phyloP scores from a whole-genome alignment of 768 basidiomycete genomes.

The Gymnopilus dilepis region DNA sequence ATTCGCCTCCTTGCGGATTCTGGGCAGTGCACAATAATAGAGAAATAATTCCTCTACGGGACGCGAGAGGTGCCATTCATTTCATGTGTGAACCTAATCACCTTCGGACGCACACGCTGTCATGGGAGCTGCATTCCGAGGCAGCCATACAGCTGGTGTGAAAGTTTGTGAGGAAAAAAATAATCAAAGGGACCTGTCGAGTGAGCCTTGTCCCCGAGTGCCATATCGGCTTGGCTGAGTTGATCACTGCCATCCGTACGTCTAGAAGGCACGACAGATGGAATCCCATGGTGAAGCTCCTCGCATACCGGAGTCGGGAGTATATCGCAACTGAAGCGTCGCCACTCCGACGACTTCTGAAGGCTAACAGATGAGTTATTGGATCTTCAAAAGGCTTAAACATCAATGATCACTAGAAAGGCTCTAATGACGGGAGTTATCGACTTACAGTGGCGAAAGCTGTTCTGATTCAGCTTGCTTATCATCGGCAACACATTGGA shows the following conservation, averaged over 20 bases:
- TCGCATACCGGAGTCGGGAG: conserved; percentile 11
- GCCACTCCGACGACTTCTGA: not conserved
- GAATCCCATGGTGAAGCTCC: conserved; percentile 20
- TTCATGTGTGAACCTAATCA: conserved; percentile 21
- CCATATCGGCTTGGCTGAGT: conserved; percentile 12
- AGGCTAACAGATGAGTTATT: not conserved
- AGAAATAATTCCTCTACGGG: conserved; percentile 26
- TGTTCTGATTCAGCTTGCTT: conserved; percentile 15
- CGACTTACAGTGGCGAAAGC: not conserved
- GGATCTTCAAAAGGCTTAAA: not conserved
- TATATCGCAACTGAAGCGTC: conserved; percentile 1
- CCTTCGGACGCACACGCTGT: conserved; percentile 26
- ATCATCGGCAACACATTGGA: conserved; percentile 25
- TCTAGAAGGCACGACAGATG: conserved; percentile 16
- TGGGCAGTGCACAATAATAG: conserved; percentile 13
- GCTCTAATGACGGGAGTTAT: conserved; percentile 5
- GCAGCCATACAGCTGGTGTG: conserved; percentile 9
- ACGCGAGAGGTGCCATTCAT: conserved; percentile 16
- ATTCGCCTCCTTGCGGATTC: conserved; percentile 8
- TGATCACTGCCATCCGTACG: conserved; percentile 23
- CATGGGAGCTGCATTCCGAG: conserved; percentile 21
- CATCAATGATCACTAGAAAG: not conserved
- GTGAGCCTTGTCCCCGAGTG: conserved; percentile 16
- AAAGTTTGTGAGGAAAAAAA: conserved; percentile 13
- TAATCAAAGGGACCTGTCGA: not conserved